Percentiles rank a stretch among this genome's conserved stretches.
Conservation (phyloP, 345 rosid genomes). For the Lenwebbia sp. region DNA sequence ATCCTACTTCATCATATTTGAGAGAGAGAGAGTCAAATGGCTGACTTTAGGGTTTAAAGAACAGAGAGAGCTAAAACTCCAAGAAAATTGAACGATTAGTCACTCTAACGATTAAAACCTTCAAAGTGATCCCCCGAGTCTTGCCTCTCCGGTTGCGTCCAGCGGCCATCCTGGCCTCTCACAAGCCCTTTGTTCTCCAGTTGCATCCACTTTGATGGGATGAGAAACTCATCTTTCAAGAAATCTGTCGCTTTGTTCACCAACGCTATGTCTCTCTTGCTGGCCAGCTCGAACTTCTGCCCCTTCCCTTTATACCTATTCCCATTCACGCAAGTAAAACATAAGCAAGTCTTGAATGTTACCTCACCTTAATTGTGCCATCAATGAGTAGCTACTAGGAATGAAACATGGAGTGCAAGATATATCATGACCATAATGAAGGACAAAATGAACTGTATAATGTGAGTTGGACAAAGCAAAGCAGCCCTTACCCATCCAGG, state of each 20-base stretch:
- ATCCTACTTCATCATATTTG: not conserved
- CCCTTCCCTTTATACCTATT: conserved; percentile 7
- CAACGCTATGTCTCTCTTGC: conserved; percentile 11
- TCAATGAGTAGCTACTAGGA: not conserved
- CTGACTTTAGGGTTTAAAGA: not conserved
- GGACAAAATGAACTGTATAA: not conserved
- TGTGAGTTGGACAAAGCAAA: not conserved
- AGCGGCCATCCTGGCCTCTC: not conserved
- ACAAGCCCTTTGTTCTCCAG: conserved; percentile 9
- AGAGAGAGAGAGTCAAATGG: not conserved
- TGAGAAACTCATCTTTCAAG: conserved; percentile 2
- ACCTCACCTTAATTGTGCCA: not conserved
- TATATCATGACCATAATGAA: not conserved
- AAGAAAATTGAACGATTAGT: not conserved
- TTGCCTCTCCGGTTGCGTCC: conserved; percentile 2
- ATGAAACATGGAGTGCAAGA: not conserved
- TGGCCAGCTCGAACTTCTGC: not conserved
- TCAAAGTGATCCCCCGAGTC: not conserved
- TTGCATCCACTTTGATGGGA: conserved; percentile 10
- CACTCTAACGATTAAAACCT: not conserved
- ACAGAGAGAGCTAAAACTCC: not conserved
- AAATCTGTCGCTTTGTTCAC: conserved; percentile 9
- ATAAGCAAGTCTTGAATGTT: not conserved
- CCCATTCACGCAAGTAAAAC: not conserved
- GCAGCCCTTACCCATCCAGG: conserved; percentile 1